Evolutionary conservation across 2,329 filamentous ascomycete species (phyloP).

Genomic region (Diaporthe longicolla): DNA sequence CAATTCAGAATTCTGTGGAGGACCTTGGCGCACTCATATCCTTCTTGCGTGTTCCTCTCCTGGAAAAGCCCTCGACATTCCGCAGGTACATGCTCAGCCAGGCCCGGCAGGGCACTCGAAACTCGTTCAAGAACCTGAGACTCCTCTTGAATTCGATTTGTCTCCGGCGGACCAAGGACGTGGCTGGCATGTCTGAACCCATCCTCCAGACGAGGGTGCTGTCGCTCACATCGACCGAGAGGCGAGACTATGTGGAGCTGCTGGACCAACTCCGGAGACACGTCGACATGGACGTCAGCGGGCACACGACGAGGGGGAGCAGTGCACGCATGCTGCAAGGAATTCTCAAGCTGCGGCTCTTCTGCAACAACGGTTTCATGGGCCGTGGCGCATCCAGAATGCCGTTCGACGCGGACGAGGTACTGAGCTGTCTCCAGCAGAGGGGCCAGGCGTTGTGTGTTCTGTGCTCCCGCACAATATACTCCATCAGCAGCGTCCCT

Average conservation of each 20-base stretch:
- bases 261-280: not conserved
- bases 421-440: slow-evolving; percentile 10
- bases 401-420: slow-evolving; percentile 7
- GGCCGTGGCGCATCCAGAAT: not conserved
- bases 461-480: slow-evolving; percentile 1
- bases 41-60: slow-evolving; percentile 61
- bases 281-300: slow-evolving; percentile 29
- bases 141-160: slow-evolving; percentile 56
- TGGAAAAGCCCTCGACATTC: slow-evolving; percentile 58
- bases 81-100: slow-evolving; percentile 60
- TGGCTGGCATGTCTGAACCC: slow-evolving; percentile 48
- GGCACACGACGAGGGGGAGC: slow-evolving; percentile 55
- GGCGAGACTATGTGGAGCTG: not conserved
- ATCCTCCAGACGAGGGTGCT: not conserved
- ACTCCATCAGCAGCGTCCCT: not conserved
- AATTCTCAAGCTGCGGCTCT: slow-evolving; percentile 60
- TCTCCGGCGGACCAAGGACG: slow-evolving; percentile 58
- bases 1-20: slow-evolving; percentile 66
- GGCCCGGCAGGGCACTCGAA: slow-evolving; percentile 49
- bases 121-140: slow-evolving; percentile 50
- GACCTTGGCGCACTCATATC: slow-evolving; percentile 66
- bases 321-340: slow-evolving; percentile 58
- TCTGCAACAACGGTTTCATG: slow-evolving; percentile 62
- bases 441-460: not conserved
- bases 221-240: not conserved